Evolutionary conservation across 2,329 filamentous ascomycete species (phyloP).

Genomic region (Aspergillus cejpii): DNA sequence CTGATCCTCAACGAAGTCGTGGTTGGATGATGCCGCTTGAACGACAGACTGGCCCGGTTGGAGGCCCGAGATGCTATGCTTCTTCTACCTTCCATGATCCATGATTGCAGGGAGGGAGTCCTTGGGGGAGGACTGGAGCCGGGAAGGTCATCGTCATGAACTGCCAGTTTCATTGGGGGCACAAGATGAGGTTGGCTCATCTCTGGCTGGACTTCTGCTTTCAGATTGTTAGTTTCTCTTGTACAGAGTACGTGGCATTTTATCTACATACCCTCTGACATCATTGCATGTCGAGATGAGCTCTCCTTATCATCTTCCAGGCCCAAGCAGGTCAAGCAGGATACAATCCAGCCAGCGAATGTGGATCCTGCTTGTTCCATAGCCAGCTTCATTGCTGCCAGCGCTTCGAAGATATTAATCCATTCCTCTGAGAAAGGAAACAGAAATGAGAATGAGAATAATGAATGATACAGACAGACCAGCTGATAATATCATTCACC

Average conservation of each 20-base stretch:
- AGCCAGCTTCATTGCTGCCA: constrained; percentile 33
- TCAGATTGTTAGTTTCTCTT: constrained; percentile 6
- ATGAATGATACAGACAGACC: constrained; percentile 1
- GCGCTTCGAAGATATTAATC: constrained; percentile 24
- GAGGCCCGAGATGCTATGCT: constrained; percentile 36
- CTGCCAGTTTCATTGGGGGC: constrained; percentile 41
- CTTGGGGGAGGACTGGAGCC: constrained; percentile 26
- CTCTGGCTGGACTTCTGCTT: constrained; percentile 37
- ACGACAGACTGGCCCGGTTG: constrained; percentile 37
- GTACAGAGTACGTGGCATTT: not conserved
- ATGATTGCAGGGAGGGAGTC: constrained; percentile 35
- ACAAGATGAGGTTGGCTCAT: constrained; percentile 44
- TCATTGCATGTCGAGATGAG: constrained; percentile 18
- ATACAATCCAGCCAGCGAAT: constrained; percentile 37
- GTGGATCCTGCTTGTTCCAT: constrained; percentile 36
- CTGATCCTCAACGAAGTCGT: constrained; percentile 39
- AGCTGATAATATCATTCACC: not conserved
- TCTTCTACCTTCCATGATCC: constrained; percentile 36
- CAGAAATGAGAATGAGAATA: constrained; percentile 5
- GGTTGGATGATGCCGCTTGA: constrained; percentile 30
- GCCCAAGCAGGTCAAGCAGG: constrained; percentile 33
- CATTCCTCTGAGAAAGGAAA: constrained; percentile 23
- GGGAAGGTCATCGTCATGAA: constrained; percentile 39
- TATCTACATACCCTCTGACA: constrained; percentile 16
- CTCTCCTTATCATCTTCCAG: constrained; percentile 21